Evolutionary conservation across 768 basidiomycete genomes (phyloP), one percentile per base, ranked within the genome.

Genomic region (Pleurotus ostreatus): DNA sequence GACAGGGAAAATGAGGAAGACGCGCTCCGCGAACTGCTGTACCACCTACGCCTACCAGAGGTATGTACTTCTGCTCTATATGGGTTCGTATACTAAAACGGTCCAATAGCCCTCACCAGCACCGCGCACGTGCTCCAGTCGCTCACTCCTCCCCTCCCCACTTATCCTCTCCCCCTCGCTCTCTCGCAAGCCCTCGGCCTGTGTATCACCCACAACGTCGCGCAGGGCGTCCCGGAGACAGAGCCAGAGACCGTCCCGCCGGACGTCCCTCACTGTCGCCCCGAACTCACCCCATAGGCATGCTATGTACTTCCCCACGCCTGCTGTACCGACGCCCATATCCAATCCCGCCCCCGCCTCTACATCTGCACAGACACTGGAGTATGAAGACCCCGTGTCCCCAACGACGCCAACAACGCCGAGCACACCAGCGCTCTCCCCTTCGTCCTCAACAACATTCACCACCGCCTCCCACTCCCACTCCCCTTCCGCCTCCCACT

Each of bases 261-360:
- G 26, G 15, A 26, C 38, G 30, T 39, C 38, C 20, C 46, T 49
- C 39, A 37, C 16, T 20, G 11, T 40, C 39, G 9, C 23, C 13
- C 46, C 13, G n/a, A 20, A 23, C 38, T 41, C 51, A 37, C 51
- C 51, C n/a, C 15, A 53, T 37, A 39, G 51, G 9, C 51, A 41
- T 22, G 51, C 51, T 9, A 41, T 53, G 41, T 53, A 53, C 38
- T 39, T 40, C 37, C 39, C 51, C 16, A 53, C 51, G 18, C 51
- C 30, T 3, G 30, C 30, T 8, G 8, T 11, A 8, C 30, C 30
- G 9, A 11, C 30, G 30, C 30, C 30, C 7, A 11, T 6, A 30
- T 23, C 23, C 23, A 23, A 23, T 23, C 23, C 23, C 23, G 23
- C 23, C 23, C 25, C 25, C 26, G 26, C 26, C 26, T 30, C 26